Conservation (phyloP, 2,329 filamentous ascomycete genomes). For the Colletotrichum higginsianum region DNA sequence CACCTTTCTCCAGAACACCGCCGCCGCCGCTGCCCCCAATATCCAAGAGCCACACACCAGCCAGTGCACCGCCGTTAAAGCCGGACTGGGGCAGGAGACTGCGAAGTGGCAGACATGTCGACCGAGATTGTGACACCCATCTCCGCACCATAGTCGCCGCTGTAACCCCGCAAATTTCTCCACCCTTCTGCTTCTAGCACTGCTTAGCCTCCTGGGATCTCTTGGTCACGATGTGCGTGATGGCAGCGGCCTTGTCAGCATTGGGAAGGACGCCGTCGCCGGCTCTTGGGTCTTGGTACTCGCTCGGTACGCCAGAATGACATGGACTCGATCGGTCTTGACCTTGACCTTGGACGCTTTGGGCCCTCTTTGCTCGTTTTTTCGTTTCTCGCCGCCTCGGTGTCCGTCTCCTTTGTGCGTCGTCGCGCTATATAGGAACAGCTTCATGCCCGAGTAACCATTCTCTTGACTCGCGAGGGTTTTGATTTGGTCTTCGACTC, state of each 20-base stretch:
- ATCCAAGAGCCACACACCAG: neutral
- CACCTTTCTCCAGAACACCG: constrained; percentile 13
- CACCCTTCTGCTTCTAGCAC: constrained; percentile 42
- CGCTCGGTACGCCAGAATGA: constrained; percentile 13
- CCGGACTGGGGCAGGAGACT: constrained; percentile 5
- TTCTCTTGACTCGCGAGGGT: constrained; percentile 18
- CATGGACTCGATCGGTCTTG: constrained; percentile 16
- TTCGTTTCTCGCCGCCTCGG: constrained; percentile 7
- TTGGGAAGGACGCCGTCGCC: constrained; percentile 40
- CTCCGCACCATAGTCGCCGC: constrained; percentile 41
- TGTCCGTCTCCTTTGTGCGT: constrained; percentile 5
- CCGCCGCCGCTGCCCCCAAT: neutral
- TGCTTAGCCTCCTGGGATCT: constrained; percentile 35
- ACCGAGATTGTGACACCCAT: constrained; percentile 38
- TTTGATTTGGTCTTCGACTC: neutral
- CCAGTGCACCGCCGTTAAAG: constrained; percentile 3
- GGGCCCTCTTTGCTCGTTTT: constrained; percentile 13
- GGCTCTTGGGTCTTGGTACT: constrained; percentile 31
- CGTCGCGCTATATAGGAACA: neutral
- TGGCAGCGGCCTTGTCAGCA: constrained; percentile 40
- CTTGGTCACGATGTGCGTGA: constrained; percentile 40
- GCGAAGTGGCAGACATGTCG: constrained; percentile 16
- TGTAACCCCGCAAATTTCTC: constrained; percentile 43
- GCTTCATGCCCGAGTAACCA: neutral
- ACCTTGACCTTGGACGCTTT: constrained; percentile 27